A percentile compares a stretch with the other conserved stretches of the same genome.
phyloP scores from a whole-genome alignment of 1,284 basidiomycete genomes.

The Agaricales sp. region DNA sequence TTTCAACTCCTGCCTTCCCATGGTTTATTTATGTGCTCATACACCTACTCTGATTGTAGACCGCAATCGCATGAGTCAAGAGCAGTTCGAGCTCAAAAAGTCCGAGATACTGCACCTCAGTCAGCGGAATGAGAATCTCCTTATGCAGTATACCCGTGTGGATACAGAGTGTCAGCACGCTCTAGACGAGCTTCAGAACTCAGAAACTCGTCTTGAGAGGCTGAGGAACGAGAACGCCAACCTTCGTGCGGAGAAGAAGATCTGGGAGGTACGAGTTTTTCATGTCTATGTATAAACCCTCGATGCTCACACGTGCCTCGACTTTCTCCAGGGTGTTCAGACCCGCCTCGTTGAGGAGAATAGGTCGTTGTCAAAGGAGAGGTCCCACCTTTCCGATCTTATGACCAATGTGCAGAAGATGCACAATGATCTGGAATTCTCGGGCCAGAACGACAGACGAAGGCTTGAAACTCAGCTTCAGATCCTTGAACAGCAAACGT shows the following conservation, averaged over 20 bases:
- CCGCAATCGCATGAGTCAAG: conserved; percentile 54
- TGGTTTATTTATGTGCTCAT: neutral
- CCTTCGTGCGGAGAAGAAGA: conserved; percentile 83
- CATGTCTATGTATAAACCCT: conserved; percentile 1
- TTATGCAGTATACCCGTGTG: conserved; percentile 53
- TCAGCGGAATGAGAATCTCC: conserved; percentile 57
- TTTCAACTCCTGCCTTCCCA: conserved; percentile 1
- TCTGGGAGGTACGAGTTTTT: conserved; percentile 65
- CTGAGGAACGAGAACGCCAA: conserved; percentile 79
- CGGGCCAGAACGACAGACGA: conserved; percentile 69
- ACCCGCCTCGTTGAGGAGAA: conserved; percentile 79
- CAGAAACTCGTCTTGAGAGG: conserved; percentile 55
- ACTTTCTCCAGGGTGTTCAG: conserved; percentile 52
- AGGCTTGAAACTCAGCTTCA: conserved; percentile 76
- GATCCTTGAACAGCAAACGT: conserved; percentile 73
- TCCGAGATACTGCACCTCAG: conserved; percentile 52
- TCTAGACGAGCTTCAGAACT: conserved; percentile 50
- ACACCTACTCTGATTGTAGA: conserved; percentile 28
- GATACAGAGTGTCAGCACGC: conserved; percentile 59
- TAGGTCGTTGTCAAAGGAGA: conserved; percentile 66
- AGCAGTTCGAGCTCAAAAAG: conserved; percentile 43
- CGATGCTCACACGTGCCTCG: conserved; percentile 8
- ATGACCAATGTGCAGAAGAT: conserved; percentile 85
- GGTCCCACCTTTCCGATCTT: conserved; percentile 76
- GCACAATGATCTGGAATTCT: conserved; percentile 79